Base-by-base conservation (phyloP, 768 basidiomycete species). In the Hygrophorus pudorinus region DNA sequence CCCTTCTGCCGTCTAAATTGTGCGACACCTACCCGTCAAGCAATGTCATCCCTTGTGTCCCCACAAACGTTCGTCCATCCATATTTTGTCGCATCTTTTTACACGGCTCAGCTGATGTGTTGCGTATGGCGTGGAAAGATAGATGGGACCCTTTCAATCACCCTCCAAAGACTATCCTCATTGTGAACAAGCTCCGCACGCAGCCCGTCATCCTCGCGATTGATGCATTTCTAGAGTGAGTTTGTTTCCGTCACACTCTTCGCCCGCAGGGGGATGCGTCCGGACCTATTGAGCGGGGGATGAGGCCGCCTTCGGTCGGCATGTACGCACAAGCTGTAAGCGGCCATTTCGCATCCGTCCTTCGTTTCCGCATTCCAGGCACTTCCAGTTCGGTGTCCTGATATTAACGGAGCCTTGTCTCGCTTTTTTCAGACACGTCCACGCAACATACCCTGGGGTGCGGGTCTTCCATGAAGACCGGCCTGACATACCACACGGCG, bases 181-280 rank as follows among this genome's bases (percentile, higher is more conserved):
- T 88, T 49, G 83, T 88, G 11, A 88, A 88, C 65, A 88, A 88
- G 60, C 66, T 84, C 27, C 75, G 85, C 36, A 88, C 85, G 31
- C 76, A 78, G 45, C 80, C 81, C 7, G 85, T 88, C 46, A 75
- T 85, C 42, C 72, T 78, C 20, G 84, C 85, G 2, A 86, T 87
- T 47, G 75, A 83, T 49, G 76, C 81, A 5, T 73, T 88, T 51
- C 74, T 87, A 42, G 68, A 71, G 85, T 85, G 46, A 44, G 78
- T 65, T 5, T 13, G 24, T 27, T 30, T 38, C 42, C 42, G 24
- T 31, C 16, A 2, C 41, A 11, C 38, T 39, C n/a, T 13, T 39
- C 38, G 12, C n/a, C 20, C 14, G 16, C n/a, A 39, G 33, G 12
- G 33, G 12, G 24, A 24, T 24, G 24, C 7, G 24, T 24, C 7